phyloP scores from a whole-genome alignment of 768 basidiomycete species.

The Pleurotus eryngii region DNA sequence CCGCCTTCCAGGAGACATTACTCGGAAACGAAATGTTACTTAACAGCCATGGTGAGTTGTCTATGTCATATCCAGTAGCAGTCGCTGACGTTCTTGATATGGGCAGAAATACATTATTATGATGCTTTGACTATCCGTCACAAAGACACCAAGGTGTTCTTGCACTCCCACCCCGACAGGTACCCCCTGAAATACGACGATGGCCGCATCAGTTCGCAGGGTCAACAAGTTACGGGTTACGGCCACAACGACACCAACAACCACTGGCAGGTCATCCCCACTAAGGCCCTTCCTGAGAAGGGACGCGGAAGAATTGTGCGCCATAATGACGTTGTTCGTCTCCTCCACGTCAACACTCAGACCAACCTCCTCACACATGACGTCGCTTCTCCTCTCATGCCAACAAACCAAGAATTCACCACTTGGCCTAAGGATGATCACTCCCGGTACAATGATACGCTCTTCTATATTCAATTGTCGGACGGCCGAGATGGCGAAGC shows the following conservation, averaged over 20 bases:
- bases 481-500: slow-evolving; percentile 76
- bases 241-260: slow-evolving; percentile 94
- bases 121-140: slow-evolving; percentile 87
- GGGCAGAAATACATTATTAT: slow-evolving; percentile 86
- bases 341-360: slow-evolving; percentile 85
- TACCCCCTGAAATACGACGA: slow-evolving; percentile 96
- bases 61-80: no score
- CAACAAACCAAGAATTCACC: slow-evolving; percentile 98
- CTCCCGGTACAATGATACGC: slow-evolving; percentile 79
- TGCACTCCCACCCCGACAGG: slow-evolving; percentile 88
- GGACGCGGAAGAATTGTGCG: slow-evolving; percentile 92
- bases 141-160: slow-evolving; percentile 88
- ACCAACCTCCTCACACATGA: slow-evolving; percentile 89
- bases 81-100: no score
- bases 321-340: slow-evolving; percentile 83
- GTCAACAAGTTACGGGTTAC: slow-evolving; percentile 96
- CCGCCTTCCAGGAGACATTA: slow-evolving; percentile 95
- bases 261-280: slow-evolving; percentile 92
- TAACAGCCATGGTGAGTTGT: slow-evolving; percentile 77
- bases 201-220: slow-evolving; percentile 92
- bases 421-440: slow-evolving; percentile 83
- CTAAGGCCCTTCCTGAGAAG: slow-evolving; percentile 89
- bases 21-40: slow-evolving; percentile 87
- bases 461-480: slow-evolving; percentile 74
- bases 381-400: slow-evolving; percentile 94